phyloP scores from a whole-genome alignment of 352 stramenopile species.

The Paralagenidium karlingii region DNA sequence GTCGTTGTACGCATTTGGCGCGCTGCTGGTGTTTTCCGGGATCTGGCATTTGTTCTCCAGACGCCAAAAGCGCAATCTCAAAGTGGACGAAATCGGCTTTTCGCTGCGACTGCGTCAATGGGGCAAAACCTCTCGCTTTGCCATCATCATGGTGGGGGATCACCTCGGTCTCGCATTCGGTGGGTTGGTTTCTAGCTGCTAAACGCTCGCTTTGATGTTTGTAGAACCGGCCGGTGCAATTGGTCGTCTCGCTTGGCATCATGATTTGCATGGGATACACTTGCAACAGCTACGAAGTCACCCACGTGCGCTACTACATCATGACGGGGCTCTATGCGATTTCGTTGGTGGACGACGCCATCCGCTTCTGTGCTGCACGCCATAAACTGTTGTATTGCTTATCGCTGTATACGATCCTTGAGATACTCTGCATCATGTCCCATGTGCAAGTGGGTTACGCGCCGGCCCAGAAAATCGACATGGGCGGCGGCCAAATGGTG shows the following conservation, averaged over 20 bases:
- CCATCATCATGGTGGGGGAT: slow-evolving; percentile 47
- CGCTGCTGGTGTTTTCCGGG: slow-evolving; percentile 28
- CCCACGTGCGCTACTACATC: slow-evolving; percentile 42
- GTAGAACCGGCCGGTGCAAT: slow-evolving; percentile 65
- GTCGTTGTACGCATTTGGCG: slow-evolving; percentile 24
- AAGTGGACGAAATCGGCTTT: slow-evolving; percentile 60
- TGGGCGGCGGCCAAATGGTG: slow-evolving; percentile 25
- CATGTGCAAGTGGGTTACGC: slow-evolving; percentile 69
- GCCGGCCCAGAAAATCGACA: slow-evolving; percentile 31
- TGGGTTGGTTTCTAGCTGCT: not conserved
- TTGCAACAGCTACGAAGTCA: slow-evolving; percentile 67
- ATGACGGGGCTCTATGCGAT: slow-evolving; percentile 48
- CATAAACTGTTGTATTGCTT: slow-evolving; percentile 78
- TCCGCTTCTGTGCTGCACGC: slow-evolving; percentile 67
- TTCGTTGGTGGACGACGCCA: slow-evolving; percentile 40
- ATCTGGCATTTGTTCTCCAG: slow-evolving; percentile 42
- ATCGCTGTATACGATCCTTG: slow-evolving; percentile 55
- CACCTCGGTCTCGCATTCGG: not conserved
- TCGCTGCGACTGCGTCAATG: slow-evolving; percentile 61
- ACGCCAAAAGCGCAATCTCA: slow-evolving; percentile 34
- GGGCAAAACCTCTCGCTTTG: slow-evolving; percentile 57
- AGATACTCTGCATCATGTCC: slow-evolving; percentile 56
- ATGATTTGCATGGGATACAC: slow-evolving; percentile 48
- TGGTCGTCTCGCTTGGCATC: slow-evolving; percentile 62
- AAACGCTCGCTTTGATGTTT: not conserved